Evolutionary conservation across 2,329 filamentous ascomycete genomes (phyloP).

Genomic region (Corynespora cassiicola): DNA sequence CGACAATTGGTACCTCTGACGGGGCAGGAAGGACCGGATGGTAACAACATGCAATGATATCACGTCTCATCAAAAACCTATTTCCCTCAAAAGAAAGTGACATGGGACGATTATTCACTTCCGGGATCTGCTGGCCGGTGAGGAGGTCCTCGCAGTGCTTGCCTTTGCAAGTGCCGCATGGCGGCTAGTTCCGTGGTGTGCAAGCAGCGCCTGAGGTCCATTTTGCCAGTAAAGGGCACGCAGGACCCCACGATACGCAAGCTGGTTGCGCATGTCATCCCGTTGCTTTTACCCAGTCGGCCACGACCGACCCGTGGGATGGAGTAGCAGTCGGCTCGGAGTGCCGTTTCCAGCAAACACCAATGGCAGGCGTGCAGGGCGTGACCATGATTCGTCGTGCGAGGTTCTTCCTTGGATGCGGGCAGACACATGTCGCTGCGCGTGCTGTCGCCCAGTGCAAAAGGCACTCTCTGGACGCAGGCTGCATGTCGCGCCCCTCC

Average conservation of each 20-base stretch:
- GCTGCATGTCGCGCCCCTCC: no score
- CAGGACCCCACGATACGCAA: conserved; percentile 9
- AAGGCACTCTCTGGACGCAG: no score
- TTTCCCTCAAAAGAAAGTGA: background rate
- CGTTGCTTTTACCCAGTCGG: conserved; percentile 16
- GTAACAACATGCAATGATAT: background rate
- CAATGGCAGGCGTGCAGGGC: conserved; percentile 1
- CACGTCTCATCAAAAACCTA: background rate
- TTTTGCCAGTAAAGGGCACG: no score
- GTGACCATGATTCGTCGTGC: conserved; percentile 14
- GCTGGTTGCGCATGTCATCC: conserved; percentile 15
- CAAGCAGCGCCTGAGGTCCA: conserved; percentile 3
- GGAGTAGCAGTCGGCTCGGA: conserved; percentile 1
- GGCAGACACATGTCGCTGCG: conserved; percentile 10
- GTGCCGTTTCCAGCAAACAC: conserved; percentile 4
- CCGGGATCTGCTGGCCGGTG: background rate
- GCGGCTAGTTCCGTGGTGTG: conserved; percentile 4
- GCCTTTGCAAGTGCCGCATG: conserved; percentile 7
- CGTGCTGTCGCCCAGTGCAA: no score
- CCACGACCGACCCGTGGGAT: background rate
- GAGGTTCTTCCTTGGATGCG: conserved; percentile 17
- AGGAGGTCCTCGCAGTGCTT: conserved; percentile 6
- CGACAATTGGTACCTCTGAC: no score
- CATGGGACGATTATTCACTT: no score
- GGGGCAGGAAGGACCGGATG: background rate